These are phyloP conservation scores for Ensete ventricosum DNA, from an alignment of 176 grass and related monocot genomes.

Conservation along the genomic window DNA sequence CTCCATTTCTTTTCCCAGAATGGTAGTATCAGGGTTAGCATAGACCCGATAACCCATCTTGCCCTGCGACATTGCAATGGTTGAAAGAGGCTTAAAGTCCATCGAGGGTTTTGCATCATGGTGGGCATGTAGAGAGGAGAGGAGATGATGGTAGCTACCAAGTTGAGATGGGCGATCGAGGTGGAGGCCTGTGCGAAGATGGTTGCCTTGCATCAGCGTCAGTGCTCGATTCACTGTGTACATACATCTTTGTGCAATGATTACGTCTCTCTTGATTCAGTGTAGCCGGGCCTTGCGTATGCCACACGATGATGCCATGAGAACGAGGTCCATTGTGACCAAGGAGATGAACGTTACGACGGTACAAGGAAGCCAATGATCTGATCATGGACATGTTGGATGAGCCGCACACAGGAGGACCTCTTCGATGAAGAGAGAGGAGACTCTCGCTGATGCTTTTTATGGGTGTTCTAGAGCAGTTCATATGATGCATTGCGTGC, in stretches of 20 bases:
- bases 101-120: no score
- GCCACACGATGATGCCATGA: background rate
- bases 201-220: background rate
- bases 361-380: constrained; percentile 23
- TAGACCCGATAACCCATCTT: constrained; percentile 39
- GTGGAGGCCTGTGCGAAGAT: background rate
- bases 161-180: constrained; percentile 26
- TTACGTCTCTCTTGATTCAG: background rate
- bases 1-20: constrained; percentile 44
- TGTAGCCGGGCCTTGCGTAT: background rate
- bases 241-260: background rate
- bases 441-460: no score
- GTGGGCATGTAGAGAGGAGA: background rate
- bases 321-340: background rate
- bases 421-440: no score
- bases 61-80: constrained; percentile 25
- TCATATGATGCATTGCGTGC: no score
- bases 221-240: background rate
- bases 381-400: constrained; percentile 24
- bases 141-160: constrained; percentile 25
- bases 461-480: no score
- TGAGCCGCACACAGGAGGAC: no score
- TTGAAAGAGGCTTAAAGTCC: background rate
- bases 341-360: constrained; percentile 9
- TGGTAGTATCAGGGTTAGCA: constrained; percentile 29